Percentiles rank a stretch among this genome's conserved stretches.
phyloP scores from a whole-genome alignment of 306 rosid species.

The Quercus ilex region DNA sequence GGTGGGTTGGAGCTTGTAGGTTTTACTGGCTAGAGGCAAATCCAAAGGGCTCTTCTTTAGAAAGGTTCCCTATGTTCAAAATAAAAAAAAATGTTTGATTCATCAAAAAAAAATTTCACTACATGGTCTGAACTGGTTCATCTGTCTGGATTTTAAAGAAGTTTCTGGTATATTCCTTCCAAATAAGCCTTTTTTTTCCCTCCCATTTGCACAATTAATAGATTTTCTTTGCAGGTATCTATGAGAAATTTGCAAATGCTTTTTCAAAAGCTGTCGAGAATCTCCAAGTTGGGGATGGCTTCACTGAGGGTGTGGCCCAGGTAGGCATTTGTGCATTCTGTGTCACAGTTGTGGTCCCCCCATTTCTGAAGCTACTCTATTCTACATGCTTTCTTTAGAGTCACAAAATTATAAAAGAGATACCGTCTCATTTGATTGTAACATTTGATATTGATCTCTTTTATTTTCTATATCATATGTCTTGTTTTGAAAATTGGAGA shows the following conservation, averaged over 20 bases:
- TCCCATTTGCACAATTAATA: not conserved
- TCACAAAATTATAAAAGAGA: not conserved
- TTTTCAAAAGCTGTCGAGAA: slow-evolving; percentile 67
- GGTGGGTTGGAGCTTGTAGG: too few species aligned
- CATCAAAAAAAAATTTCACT: not conserved
- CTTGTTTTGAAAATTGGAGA: not conserved
- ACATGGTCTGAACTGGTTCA: not conserved
- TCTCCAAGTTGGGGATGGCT: slow-evolving; percentile 94
- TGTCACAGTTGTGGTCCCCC: slow-evolving; percentile 14
- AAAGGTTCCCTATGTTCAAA: too few species aligned
- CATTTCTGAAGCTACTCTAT: not conserved
- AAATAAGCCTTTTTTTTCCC: not conserved
- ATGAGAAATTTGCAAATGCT: slow-evolving; percentile 75
- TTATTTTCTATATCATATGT: not conserved
- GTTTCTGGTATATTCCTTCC: not conserved
- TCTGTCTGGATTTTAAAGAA: not conserved
- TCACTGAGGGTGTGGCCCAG: slow-evolving; percentile 83
- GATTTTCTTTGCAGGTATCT: slow-evolving; percentile 56
- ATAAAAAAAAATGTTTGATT: not conserved
- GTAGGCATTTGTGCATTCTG: slow-evolving; percentile 35
- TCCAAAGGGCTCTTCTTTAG: too few species aligned
- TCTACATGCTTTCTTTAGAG: not conserved
- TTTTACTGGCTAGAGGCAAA: too few species aligned
- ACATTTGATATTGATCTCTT: not conserved
- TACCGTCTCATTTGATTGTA: not conserved